Percentiles rank a stretch among this genome's conserved stretches.
phyloP scores from a whole-genome alignment of 148 eudicot genomes.

The Rhododendron molle region DNA sequence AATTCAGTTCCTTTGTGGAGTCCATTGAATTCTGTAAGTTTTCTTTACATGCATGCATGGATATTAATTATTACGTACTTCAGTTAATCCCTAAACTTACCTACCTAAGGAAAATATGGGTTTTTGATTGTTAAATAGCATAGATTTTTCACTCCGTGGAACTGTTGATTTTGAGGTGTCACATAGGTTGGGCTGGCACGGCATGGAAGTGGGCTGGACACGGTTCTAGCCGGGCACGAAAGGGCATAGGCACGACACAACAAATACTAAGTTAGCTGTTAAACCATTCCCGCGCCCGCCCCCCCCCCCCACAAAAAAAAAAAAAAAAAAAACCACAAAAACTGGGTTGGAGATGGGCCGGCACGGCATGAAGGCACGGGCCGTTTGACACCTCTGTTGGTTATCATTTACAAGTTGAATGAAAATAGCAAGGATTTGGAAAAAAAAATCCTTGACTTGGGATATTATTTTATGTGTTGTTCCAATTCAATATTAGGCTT shows the following conservation, averaged over 20 bases:
- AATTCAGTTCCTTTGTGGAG: not conserved
- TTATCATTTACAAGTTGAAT: not conserved
- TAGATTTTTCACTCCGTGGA: not conserved
- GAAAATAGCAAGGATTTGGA: not conserved
- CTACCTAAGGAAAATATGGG: not conserved
- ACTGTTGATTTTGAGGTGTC: not conserved
- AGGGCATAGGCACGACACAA: no score
- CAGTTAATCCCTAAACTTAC: not conserved
- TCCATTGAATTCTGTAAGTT: not conserved
- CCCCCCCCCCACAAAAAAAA: no score
- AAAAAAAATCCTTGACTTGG: not conserved
- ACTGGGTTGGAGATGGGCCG: no score
- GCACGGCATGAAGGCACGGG: no score
- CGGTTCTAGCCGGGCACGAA: no score
- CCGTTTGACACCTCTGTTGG: no score
- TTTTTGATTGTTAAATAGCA: not conserved
- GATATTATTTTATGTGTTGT: not conserved
- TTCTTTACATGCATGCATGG: not conserved
- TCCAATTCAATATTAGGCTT: not conserved
- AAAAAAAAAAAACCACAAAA: no score
- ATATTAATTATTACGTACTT: not conserved
- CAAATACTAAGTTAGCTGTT: no score
- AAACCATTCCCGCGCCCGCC: no score
- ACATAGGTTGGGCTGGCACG: no score
- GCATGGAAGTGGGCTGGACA: no score